A percentile compares a stretch with the other conserved stretches of the same genome.
These are phyloP conservation scores for Diaporthe helianthi DNA, from an alignment of 2,329 filamentous ascomycete genomes.

Conservation along the genomic window DNA sequence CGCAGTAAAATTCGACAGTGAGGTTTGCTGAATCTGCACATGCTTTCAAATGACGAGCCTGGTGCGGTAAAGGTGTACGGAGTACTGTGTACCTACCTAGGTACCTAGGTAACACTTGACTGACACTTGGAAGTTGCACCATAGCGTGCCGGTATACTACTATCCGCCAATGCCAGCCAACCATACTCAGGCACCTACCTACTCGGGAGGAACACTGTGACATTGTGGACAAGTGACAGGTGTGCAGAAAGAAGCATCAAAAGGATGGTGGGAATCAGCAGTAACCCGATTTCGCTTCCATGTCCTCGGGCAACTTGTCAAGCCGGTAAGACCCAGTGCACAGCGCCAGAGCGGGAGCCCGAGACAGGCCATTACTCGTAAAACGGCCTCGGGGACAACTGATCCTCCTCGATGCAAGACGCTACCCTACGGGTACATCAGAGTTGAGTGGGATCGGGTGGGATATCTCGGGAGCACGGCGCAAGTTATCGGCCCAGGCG, in stretches of 20 bases:
- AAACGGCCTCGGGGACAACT: conserved; percentile 8
- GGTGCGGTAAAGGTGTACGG: not conserved
- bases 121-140: no score
- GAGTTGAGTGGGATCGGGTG: not conserved
- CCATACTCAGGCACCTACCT: not conserved
- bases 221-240: not conserved
- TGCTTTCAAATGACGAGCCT: not conserved
- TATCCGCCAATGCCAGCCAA: not conserved
- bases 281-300: not conserved
- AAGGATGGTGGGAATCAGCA: not conserved
- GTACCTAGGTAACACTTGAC: no score
- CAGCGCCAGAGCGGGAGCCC: not conserved
- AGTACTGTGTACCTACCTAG: no score
- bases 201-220: not conserved
- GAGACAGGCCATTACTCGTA: conserved; percentile 9
- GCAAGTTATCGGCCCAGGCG: not conserved
- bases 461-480: not conserved
- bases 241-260: not conserved
- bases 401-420: not conserved
- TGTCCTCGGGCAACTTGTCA: conserved; percentile 5
- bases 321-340: not conserved
- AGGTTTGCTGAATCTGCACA: not conserved
- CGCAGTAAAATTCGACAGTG: not conserved
- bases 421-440: not conserved
- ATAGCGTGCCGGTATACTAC: not conserved